phyloP scores from a whole-genome alignment of 2,329 filamentous ascomycete genomes.

The Penicillium sp. region DNA sequence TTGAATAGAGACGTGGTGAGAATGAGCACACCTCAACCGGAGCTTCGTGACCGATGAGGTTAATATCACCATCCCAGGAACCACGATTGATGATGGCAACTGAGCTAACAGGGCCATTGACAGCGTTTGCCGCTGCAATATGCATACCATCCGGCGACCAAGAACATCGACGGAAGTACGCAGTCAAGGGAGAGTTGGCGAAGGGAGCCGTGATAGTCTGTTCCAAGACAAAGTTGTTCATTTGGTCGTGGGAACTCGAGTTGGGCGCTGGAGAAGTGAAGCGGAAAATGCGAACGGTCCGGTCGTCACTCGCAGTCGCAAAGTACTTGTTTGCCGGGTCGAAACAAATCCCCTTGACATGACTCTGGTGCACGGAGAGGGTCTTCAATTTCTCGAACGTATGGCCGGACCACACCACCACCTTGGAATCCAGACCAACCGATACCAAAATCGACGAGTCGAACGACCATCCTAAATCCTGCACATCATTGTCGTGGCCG shows the following conservation, averaged over 20 bases:
- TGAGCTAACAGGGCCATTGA: slow-evolving; percentile 95
- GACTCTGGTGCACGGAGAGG: slow-evolving; percentile 88
- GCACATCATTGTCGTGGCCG: slow-evolving; percentile 97
- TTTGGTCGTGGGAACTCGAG: slow-evolving; percentile 90
- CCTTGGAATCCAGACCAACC: slow-evolving; percentile 94
- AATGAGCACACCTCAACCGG: slow-evolving; percentile 98
- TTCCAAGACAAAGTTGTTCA: slow-evolving; percentile 95
- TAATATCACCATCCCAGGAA: slow-evolving; percentile 95
- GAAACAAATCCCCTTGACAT: slow-evolving; percentile 98
- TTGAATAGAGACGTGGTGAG: slow-evolving; percentile 84
- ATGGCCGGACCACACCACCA: slow-evolving; percentile 97
- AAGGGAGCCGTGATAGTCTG: slow-evolving; percentile 89
- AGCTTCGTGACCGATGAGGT: slow-evolving; percentile 94
- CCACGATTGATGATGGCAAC: slow-evolving; percentile 94
- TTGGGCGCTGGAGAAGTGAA: slow-evolving; percentile 91
- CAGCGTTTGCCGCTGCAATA: slow-evolving; percentile 94
- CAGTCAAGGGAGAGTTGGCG: slow-evolving; percentile 87
- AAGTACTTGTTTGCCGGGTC: slow-evolving; percentile 99
- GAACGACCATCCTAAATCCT: slow-evolving; percentile 95
- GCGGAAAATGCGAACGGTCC: slow-evolving; percentile 93
- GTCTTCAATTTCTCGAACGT: slow-evolving; percentile 98
- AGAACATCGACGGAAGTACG: slow-evolving; percentile 93
- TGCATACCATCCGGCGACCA: slow-evolving; percentile 98
- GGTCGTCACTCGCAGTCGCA: slow-evolving; percentile 94
- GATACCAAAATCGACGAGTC: slow-evolving; percentile 96